A percentile compares a stretch with the other conserved stretches of the same genome.
phyloP scores from a whole-genome alignment of 202 grass and related monocot genomes.

The Musa balbisiana region DNA sequence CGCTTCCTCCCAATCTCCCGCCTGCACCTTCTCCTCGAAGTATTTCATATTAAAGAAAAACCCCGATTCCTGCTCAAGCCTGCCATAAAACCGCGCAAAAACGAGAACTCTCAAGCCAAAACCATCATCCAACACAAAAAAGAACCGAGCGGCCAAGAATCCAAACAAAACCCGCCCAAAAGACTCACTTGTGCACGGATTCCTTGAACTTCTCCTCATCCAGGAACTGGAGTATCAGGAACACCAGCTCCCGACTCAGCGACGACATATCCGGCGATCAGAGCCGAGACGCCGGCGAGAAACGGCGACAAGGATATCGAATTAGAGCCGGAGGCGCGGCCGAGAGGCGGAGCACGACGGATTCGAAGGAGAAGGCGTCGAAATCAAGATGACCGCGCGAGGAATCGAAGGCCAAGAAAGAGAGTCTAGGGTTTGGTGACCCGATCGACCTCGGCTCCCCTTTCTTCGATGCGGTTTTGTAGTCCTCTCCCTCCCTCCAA shows the following conservation, averaged over 20 bases:
- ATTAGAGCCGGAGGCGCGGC: not conserved
- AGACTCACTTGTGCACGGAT: constrained; percentile 72
- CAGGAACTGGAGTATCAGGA: constrained; percentile 98
- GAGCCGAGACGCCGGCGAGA: constrained; percentile 10
- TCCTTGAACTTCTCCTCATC: constrained; percentile 99
- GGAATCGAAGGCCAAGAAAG: not conserved
- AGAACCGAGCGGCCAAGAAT: not conserved
- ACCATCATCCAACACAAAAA: not conserved
- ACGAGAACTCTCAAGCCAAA: constrained; percentile 8
- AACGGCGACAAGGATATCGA: not conserved
- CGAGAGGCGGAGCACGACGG: not conserved
- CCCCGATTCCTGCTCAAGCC: constrained; percentile 90
- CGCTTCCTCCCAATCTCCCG: constrained; percentile 90
- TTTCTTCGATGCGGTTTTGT: constrained; percentile 96
- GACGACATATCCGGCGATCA: constrained; percentile 55
- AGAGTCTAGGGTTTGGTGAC: constrained; percentile 36
- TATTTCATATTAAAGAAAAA: constrained; percentile 98
- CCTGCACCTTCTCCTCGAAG: constrained; percentile 82
- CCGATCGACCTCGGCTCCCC: constrained; percentile 40
- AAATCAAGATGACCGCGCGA: constrained; percentile 11
- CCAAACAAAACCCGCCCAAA: not conserved
- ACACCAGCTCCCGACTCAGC: constrained; percentile 93
- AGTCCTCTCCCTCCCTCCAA: constrained; percentile 61
- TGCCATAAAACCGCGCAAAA: constrained; percentile 4
- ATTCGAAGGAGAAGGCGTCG: constrained; percentile 1